Percentiles rank a stretch among this genome's conserved stretches.
These are phyloP conservation scores for Vigna mungo DNA, from an alignment of 306 rosid species.

Conservation along the genomic window DNA sequence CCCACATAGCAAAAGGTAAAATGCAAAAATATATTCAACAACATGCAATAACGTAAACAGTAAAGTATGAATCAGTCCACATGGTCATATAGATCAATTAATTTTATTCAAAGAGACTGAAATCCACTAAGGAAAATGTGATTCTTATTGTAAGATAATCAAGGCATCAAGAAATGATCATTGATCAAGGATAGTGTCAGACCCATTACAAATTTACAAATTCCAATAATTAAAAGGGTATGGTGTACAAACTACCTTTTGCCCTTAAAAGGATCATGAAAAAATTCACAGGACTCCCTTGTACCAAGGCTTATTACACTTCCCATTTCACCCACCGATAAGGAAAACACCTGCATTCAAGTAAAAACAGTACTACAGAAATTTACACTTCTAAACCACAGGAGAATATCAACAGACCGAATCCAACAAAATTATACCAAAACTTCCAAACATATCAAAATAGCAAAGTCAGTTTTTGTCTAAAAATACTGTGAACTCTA, in stretches of 20 bases:
- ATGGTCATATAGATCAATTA: not conserved
- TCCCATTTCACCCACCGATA: slow-evolving; percentile 89
- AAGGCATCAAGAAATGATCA: slow-evolving; percentile 22
- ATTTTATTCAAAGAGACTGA: not conserved
- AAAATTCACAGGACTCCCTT: slow-evolving; percentile 75
- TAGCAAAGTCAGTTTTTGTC: not conserved
- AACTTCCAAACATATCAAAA: slow-evolving; percentile 1
- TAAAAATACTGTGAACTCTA: not conserved
- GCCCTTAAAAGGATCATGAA: slow-evolving; percentile 87
- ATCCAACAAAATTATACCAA: slow-evolving; percentile 29
- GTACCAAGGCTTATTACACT: slow-evolving; percentile 75
- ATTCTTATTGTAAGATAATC: slow-evolving; percentile 15
- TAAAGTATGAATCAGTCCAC: not conserved
- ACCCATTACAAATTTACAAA: not conserved
- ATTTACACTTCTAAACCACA: slow-evolving; percentile 13
- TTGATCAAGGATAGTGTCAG: not conserved
- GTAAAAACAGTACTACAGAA: slow-evolving; percentile 43
- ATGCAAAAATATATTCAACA: slow-evolving; percentile 1
- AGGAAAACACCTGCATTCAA: slow-evolving; percentile 76
- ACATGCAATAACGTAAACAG: not conserved
- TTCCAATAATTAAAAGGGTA: slow-evolving; percentile 14
- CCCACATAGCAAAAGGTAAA: slow-evolving; percentile 3
- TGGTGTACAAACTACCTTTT: slow-evolving; percentile 58
- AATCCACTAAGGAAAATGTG: not conserved
- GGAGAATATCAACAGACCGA: slow-evolving; percentile 12